These are phyloP conservation scores for Moringa oleifera DNA, from an alignment of 345 rosid genomes.

Conservation along the genomic window DNA sequence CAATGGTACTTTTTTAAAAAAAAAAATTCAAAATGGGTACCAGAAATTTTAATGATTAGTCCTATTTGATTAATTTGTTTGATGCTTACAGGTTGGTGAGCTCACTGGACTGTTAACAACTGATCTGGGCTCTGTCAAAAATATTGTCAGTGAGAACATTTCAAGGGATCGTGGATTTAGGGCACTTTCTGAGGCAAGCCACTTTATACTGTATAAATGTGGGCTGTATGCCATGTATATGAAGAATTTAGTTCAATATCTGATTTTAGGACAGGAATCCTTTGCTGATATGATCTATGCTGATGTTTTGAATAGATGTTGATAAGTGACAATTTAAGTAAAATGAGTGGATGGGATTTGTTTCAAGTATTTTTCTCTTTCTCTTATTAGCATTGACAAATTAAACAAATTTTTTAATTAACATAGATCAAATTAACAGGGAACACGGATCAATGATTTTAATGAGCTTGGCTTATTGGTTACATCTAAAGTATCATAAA, in stretches of 20 bases:
- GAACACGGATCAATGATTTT: too few species aligned
- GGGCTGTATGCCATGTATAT: conserved; percentile 44
- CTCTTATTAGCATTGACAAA: too few species aligned
- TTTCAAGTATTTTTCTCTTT: too few species aligned
- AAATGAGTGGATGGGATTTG: too few species aligned
- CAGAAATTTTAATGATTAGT: neutral
- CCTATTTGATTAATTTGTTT: conserved; percentile 1
- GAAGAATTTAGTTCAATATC: conserved; percentile 16
- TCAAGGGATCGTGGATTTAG: conserved; percentile 97
- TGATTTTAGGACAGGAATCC: too few species aligned
- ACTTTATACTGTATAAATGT: conserved; percentile 54
- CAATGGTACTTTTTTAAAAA: too few species aligned
- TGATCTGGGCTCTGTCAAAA: conserved; percentile 85
- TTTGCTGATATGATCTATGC: too few species aligned
- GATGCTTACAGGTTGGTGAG: conserved; percentile 69
- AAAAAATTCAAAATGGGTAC: neutral
- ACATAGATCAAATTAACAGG: too few species aligned
- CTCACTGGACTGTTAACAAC: conserved; percentile 75
- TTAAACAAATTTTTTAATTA: too few species aligned
- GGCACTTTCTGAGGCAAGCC: conserved; percentile 98
- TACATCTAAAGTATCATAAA: neutral
- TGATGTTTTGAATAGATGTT: too few species aligned
- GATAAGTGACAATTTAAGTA: too few species aligned
- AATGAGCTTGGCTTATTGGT: conserved; percentile 6
- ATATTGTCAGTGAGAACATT: conserved; percentile 76